Evolutionary conservation across 2,329 filamentous ascomycete genomes (phyloP).

Genomic region (Hymenoscyphus albidus): DNA sequence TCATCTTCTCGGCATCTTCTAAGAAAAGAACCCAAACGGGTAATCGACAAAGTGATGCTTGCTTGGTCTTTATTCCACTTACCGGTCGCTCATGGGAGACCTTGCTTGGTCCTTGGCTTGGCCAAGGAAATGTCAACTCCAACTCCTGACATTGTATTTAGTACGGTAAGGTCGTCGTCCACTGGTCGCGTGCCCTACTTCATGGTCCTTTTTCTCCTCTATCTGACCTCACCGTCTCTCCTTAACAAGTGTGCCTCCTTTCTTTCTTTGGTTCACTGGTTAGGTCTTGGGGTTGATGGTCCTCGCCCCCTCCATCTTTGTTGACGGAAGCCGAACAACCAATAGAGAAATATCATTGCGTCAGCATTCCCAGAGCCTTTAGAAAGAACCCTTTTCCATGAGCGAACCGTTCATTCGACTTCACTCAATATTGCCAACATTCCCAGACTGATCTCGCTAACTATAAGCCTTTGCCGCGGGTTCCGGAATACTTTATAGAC

Average conservation of each 20-base stretch:
- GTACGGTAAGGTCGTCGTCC: background rate
- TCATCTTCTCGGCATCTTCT: background rate
- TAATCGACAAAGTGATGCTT: background rate
- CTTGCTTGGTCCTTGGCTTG: background rate
- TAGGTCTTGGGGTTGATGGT: background rate
- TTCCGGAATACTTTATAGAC: background rate
- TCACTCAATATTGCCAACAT: background rate
- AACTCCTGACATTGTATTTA: background rate
- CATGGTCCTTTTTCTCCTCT: background rate
- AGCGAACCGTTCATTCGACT: slow-evolving; percentile 1
- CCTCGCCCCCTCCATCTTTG: background rate
- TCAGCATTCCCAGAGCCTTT: background rate
- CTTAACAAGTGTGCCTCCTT: background rate
- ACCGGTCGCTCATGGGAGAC: background rate
- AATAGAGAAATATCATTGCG: slow-evolving; percentile 1
- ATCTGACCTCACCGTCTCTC: background rate
- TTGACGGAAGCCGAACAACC: background rate
- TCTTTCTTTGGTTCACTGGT: background rate
- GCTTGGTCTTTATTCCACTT: background rate
- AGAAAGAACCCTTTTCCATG: background rate
- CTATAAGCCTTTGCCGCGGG: background rate
- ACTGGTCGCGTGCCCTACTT: background rate
- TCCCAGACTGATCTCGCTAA: background rate
- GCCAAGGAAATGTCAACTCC: background rate
- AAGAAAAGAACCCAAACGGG: background rate